phyloP scores from a whole-genome alignment of 2,329 filamentous ascomycete genomes.

The Diaporthe citrichinensis region DNA sequence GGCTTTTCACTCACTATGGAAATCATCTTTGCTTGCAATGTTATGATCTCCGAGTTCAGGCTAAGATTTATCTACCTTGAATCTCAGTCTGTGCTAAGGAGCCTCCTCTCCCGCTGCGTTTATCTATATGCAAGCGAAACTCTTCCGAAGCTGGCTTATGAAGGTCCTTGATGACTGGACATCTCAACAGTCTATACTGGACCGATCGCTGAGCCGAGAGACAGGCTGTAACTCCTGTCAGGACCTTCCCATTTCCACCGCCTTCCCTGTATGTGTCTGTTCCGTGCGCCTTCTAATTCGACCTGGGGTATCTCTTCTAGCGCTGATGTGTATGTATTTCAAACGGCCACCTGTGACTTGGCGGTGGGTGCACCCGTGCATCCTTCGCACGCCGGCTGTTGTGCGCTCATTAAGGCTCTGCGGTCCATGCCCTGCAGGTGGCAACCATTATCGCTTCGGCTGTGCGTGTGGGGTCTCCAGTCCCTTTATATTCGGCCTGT shows the following conservation, averaged over 20 bases:
- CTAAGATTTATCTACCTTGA: neutral
- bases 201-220: neutral
- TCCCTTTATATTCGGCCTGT: neutral
- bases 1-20: neutral
- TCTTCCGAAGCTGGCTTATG: neutral
- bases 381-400: neutral
- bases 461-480: neutral
- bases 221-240: neutral
- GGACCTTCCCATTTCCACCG: neutral
- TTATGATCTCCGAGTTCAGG: neutral
- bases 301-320: constrained; percentile 26
- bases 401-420: neutral
- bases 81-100: neutral
- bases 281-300: constrained; percentile 4
- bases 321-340: constrained; percentile 1
- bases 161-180: neutral
- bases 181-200: neutral
- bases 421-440: neutral
- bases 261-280: neutral
- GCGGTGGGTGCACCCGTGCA: neutral
- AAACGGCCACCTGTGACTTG: neutral
- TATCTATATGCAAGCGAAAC: neutral
- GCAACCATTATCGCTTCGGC: neutral
- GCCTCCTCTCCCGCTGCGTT: neutral
- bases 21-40: neutral